Percentiles rank a stretch among this genome's conserved stretches.
Conservation (phyloP, 2,329 filamentous ascomycete species). For the Atkinsonella hypoxylon region DNA sequence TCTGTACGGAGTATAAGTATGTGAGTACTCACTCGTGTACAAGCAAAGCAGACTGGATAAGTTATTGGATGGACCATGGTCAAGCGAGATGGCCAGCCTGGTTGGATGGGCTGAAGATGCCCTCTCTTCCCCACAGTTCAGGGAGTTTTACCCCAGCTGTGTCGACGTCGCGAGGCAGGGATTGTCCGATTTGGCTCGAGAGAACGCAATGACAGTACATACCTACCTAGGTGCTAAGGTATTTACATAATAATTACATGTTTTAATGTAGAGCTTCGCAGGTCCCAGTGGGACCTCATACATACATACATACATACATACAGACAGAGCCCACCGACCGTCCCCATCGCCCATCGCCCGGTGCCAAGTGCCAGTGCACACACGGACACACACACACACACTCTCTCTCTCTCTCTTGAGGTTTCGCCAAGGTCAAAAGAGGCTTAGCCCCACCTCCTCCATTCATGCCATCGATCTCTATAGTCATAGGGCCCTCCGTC, state of each 20-base stretch:
- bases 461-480: neutral
- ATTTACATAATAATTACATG: no score
- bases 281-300: no score
- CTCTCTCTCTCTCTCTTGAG: no score
- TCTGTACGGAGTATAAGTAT: no score
- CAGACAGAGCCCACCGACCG: neutral
- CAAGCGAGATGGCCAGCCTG: neutral
- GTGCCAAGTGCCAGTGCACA: neutral
- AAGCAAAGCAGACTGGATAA: no score
- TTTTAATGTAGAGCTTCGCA: no score
- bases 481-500: neutral
- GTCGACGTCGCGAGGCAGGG: neutral
- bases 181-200: neutral
- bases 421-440: neutral
- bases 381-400: neutral
- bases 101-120: neutral
- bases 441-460: slow-evolving; percentile 2
- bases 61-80: no score
- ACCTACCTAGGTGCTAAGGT: no score
- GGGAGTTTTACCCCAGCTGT: neutral
- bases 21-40: no score
- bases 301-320: neutral
- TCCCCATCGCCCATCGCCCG: neutral
- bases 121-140: neutral
- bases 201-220: no score